These are phyloP conservation scores for Suillus ampliporus DNA, from an alignment of 768 basidiomycete genomes.

Conservation along the genomic window DNA sequence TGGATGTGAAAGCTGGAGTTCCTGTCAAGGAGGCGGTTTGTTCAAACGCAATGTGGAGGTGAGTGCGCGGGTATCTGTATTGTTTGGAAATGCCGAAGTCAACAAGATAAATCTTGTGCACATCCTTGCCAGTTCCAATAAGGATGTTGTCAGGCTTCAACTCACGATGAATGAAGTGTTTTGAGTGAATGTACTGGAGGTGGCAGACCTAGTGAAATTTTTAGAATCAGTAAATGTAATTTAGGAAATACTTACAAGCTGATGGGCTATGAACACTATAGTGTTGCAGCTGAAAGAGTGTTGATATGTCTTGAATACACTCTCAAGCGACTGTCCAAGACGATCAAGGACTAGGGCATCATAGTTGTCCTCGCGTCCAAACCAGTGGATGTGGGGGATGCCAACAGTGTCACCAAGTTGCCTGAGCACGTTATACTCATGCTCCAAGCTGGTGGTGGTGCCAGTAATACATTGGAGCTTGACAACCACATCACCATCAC, in stretches of 20 bases:
- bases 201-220: background rate
- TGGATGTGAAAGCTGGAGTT: background rate
- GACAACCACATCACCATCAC: constrained; percentile 2
- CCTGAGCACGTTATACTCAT: background rate
- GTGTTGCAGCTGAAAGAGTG: background rate
- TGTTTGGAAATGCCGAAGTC: constrained; percentile 61
- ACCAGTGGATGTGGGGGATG: constrained; percentile 3
- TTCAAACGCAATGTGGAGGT: too few species aligned
- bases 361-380: background rate
- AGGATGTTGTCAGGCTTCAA: constrained; percentile 71
- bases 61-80: too few species aligned
- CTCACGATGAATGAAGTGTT: constrained; percentile 57
- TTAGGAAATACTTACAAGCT: background rate
- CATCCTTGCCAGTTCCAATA: constrained; percentile 50
- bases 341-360: constrained; percentile 7
- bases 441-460: background rate
- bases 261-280: background rate
- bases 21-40: too few species aligned
- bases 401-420: background rate
- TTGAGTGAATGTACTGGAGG: background rate
- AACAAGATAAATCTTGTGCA: constrained; percentile 48
- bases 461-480: background rate
- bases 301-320: constrained; percentile 2
- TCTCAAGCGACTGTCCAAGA: constrained; percentile 5
- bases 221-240: background rate